A percentile compares a stretch with the other conserved stretches of the same genome.
Evolutionary conservation across 805 yeast genomes (phyloP).

Genomic region (Yamadazyma kitorensis): DNA sequence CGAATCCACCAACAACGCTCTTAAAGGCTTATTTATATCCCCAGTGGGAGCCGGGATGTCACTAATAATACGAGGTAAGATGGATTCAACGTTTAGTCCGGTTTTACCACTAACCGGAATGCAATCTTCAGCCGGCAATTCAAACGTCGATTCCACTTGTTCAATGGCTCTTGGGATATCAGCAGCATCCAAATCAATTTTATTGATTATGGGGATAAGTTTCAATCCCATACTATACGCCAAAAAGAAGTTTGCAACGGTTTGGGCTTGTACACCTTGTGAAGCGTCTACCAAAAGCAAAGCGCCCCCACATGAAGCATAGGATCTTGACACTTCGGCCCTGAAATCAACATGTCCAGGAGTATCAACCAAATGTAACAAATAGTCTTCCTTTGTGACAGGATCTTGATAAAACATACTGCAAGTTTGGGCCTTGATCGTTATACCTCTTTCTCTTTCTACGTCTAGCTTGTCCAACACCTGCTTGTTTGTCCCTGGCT

Average conservation of each 20-base stretch:
- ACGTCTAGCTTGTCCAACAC: slow-evolving; percentile 90
- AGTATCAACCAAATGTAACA: slow-evolving; percentile 89
- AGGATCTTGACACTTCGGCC: slow-evolving; percentile 88
- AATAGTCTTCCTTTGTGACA: slow-evolving; percentile 65
- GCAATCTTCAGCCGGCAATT: slow-evolving; percentile 68
- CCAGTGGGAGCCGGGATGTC: slow-evolving; percentile 82
- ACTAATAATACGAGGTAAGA: slow-evolving; percentile 80
- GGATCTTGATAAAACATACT: slow-evolving; percentile 75
- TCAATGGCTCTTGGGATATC: slow-evolving; percentile 77
- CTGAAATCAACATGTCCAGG: slow-evolving; percentile 98
- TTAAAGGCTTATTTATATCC: slow-evolving; percentile 46
- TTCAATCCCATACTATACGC: slow-evolving; percentile 84
- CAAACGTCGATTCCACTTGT: slow-evolving; percentile 84
- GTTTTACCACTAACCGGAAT: slow-evolving; percentile 90
- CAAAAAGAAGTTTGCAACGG: slow-evolving; percentile 93
- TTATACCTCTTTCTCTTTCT: slow-evolving; percentile 93
- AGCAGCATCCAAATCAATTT: slow-evolving; percentile 86
- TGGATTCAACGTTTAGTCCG: slow-evolving; percentile 71
- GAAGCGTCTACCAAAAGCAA: slow-evolving; percentile 86
- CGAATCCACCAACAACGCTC: slow-evolving; percentile 87
- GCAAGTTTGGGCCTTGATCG: slow-evolving; percentile 96
- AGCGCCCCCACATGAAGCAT: slow-evolving; percentile 97
- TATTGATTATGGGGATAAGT: slow-evolving; percentile 85
- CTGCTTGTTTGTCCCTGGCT: slow-evolving; percentile 72
- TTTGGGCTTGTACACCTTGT: slow-evolving; percentile 97